Evolutionary conservation across 495 filamentous ascomycete species (phyloP), one percentile per base, ranked within the genome.

Genomic region (Umbilicaria muhlenbergii): DNA sequence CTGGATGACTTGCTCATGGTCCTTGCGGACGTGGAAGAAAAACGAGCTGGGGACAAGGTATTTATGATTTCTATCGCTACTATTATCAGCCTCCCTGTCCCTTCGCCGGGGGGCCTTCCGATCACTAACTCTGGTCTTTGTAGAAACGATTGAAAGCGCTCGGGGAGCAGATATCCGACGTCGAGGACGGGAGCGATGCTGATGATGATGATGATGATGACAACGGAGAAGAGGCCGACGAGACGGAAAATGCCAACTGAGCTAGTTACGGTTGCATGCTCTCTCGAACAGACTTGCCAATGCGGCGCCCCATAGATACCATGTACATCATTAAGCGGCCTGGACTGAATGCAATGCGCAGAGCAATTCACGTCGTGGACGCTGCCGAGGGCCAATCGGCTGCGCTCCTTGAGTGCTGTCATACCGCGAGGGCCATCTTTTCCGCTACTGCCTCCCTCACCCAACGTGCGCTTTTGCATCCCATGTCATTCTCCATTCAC

Each of bases 1-100:
- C 62, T 88, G 28, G 86, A 93, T 50, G 86, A 93, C 59, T 65
- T 93, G 51, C 62, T 93, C 33, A 82, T 91, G 67, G 78, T 93
- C 31, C 81, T 93, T 58, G 81, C 74, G n/a, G 86, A 93, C 53
- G 51, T 91, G n/a, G 86, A 93, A 58, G 81, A 87, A 39, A 92
- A 89, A 67, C 68, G 80, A 46, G 66, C 70, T 10, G 75, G 75
- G 45, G 86, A 91, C 53, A 91, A 87, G 75, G 83, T 86, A 67
- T 53, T 68, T 65, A 42, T 47, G 21, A 11, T 31, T 21, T 16
- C 13, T 11, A 19, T 36, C 40, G 18, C 31, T 38, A 31, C 19
- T 14, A 13, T 36, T 11, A 11, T 39, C 3, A 35, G 6, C 41
- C 37, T 17, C 14, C 24, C 41, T 51, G 33, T 28, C 24, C 4